These are phyloP conservation scores for Xylariaceae sp. DNA, from an alignment of 2,329 filamentous ascomycete species.

Conservation along the genomic window DNA sequence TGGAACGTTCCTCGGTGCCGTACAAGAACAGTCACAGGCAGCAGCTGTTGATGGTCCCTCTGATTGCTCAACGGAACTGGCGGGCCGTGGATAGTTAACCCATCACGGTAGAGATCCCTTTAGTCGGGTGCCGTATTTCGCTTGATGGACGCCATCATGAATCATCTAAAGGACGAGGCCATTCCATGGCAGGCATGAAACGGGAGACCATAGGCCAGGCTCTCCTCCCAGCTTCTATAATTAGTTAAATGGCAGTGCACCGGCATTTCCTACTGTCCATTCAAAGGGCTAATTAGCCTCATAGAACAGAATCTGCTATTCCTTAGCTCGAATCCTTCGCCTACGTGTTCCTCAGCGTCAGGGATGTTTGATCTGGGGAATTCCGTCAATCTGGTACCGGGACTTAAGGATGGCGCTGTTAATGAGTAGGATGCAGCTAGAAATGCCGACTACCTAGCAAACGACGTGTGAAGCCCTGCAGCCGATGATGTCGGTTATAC, in stretches of 20 bases:
- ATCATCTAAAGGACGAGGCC: too few species aligned
- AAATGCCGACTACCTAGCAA: constrained; percentile 21
- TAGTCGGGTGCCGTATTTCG: neutral
- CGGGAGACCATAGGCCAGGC: too few species aligned
- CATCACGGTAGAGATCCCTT: constrained; percentile 4
- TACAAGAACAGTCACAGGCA: too few species aligned
- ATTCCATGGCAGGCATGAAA: too few species aligned
- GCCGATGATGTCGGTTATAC: constrained; percentile 13
- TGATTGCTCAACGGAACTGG: constrained; percentile 2
- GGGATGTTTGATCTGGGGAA: neutral
- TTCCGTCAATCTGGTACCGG: neutral
- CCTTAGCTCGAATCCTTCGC: neutral
- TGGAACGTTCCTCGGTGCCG: constrained; percentile 13
- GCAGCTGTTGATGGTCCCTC: constrained; percentile 3
- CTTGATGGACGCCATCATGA: neutral
- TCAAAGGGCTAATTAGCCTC: too few species aligned
- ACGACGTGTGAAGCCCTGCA: constrained; percentile 14
- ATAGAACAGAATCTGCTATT: neutral
- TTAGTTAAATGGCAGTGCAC: too few species aligned
- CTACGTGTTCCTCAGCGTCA: neutral
- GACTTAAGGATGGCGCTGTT: neutral
- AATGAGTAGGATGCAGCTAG: constrained; percentile 14
- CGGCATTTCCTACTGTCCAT: too few species aligned
- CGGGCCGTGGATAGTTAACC: neutral
- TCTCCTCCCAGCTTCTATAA: too few species aligned